Base-by-base conservation (phyloP, 805 yeast species). In the Danielozyma ontarioensis region DNA sequence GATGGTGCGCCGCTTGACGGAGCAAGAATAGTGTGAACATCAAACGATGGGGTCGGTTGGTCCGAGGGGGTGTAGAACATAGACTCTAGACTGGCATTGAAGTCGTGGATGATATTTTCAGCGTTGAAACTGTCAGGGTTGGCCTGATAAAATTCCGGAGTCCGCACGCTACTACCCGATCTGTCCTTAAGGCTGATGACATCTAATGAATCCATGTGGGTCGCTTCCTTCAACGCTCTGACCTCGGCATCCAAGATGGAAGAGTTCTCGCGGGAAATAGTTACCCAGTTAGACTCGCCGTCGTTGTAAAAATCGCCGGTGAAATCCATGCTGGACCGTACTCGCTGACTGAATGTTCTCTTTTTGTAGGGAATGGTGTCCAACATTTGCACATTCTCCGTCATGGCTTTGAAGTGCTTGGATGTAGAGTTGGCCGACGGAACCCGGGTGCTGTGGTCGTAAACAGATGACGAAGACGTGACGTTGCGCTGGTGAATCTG, bases 191-290 rank as follows among this genome's bases (percentile, higher is more conserved):
- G 11, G 25, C 25, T 23, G 10, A 35, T 30, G 4, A 32, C 36
- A 13, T 40, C 45, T 22, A 29, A 27, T 2, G 44, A 25, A 32
- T 42, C 41, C 45, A 44, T 40, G 25, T 41, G 23, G 3, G 41
- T 41, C 25, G 40, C 53, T 17, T 34, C 49, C 27, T 49, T 44
- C 36, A 53, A 42, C 13, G 51, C 51, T 21, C 40, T 41, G 6
- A 56, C 26, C 28, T 56, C 55, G 4, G 41, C 41, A 17, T 46
- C 45, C 14, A 57, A 45, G 21, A 35, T 17, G 24, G 57, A 45
- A 11, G 51, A 46, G 23, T 50, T 51, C 12, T 58, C 64, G 15
- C 54, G 36, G 4, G 51, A 32, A 13, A 60, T 42, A 4, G 43
- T 22, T 2, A 40, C 36, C 59, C 59, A 53, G 31, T 53, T 53